Evolutionary conservation across 192 early-diverging fungal species (phyloP).

Genomic region (Helicostylum pulchrum): DNA sequence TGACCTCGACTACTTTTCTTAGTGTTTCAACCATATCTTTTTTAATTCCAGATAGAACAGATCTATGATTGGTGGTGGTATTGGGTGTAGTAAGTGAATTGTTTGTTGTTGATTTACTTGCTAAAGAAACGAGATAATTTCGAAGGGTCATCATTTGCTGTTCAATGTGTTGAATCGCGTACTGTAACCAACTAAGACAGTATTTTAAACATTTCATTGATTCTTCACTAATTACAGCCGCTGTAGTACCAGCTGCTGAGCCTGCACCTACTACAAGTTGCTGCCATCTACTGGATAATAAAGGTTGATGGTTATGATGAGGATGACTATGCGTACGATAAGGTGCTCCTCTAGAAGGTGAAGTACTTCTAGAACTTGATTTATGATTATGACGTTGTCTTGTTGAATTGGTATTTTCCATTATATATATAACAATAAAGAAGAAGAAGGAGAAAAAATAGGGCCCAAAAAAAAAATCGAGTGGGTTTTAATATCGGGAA

Average conservation of each 20-base stretch:
- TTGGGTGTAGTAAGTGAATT: constrained; percentile 1
- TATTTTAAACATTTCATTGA: constrained; percentile 84
- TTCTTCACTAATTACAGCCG: constrained; percentile 83
- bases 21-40: constrained; percentile 87
- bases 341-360: constrained; percentile 15
- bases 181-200: constrained; percentile 86
- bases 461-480: background rate
- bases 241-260: constrained; percentile 60
- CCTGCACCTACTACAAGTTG: constrained; percentile 59
- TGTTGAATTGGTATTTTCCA: background rate
- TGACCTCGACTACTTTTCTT: constrained; percentile 80
- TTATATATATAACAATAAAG: background rate
- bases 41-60: constrained; percentile 38
- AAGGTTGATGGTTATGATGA: constrained; percentile 7
- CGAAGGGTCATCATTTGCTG: constrained; percentile 64
- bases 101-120: constrained; percentile 2
- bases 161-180: constrained; percentile 73
- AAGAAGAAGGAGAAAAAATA: constrained; percentile 10
- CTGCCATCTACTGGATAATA: constrained; percentile 47
- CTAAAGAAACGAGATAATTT: constrained; percentile 47
- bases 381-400: constrained; percentile 1
- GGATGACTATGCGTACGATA: constrained; percentile 9
- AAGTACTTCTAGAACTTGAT: constrained; percentile 15
- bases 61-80: constrained; percentile 7
- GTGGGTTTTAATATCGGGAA: constrained; percentile 1